phyloP scores from a whole-genome alignment of 208 protist species.

The Acanthamoeba healyi region DNA sequence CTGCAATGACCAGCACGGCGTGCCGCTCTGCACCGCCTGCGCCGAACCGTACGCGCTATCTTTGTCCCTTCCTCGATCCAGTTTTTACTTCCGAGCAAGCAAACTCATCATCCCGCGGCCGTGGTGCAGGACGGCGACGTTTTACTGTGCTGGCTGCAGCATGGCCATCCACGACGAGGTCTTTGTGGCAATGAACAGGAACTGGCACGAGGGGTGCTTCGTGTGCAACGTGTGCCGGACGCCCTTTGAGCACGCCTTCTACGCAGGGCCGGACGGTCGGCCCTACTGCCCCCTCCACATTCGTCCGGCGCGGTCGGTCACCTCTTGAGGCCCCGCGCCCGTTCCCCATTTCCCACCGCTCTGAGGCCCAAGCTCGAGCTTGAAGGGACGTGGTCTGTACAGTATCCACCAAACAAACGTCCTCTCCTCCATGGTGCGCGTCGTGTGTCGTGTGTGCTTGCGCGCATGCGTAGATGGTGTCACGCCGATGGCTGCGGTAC shows the following conservation, averaged over 20 bases:
- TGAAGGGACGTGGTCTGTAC: too few species aligned
- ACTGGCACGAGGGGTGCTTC: constrained; percentile 53
- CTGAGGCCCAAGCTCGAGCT: too few species aligned
- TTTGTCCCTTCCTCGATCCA: background rate
- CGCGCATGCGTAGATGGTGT: too few species aligned
- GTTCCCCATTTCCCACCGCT: too few species aligned
- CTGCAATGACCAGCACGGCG: constrained; percentile 23
- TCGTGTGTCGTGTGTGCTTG: too few species aligned
- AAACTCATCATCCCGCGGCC: too few species aligned
- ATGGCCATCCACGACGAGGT: constrained; percentile 30
- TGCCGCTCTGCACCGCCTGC: constrained; percentile 21
- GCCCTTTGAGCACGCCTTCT: constrained; percentile 7
- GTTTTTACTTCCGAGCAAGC: too few species aligned
- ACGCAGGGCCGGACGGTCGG: background rate
- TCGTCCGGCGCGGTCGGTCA: background rate
- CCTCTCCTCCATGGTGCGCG: too few species aligned
- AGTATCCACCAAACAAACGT: too few species aligned
- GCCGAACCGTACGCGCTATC: background rate
- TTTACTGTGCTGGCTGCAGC: background rate
- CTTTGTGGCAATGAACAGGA: constrained; percentile 53
- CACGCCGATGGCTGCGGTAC: too few species aligned
- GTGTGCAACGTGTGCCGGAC: background rate
- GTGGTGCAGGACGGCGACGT: background rate
- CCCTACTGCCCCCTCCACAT: constrained; percentile 42
- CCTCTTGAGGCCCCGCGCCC: background rate